Evolutionary conservation across 129 eudicot genomes (phyloP).

Genomic region (Pulicaria dysenterica): DNA sequence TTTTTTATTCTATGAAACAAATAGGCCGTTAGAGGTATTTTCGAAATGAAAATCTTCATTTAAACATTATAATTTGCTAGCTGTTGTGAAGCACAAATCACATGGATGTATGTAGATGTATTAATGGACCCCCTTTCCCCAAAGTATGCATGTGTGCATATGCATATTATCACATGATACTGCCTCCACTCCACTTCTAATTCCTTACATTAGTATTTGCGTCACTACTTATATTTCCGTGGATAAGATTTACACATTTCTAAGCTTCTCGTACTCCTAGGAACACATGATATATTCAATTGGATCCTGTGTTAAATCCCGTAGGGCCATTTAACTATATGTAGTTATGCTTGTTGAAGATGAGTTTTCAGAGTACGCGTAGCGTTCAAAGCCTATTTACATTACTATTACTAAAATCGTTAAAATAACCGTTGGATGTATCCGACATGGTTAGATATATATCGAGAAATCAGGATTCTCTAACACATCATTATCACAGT

Average conservation of each 20-base stretch:
- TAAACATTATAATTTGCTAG: neutral
- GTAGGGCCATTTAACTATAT: no score
- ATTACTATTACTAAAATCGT: no score
- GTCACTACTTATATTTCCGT: conserved; percentile 6
- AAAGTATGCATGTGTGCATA: conserved; percentile 22
- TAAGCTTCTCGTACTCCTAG: conserved; percentile 31
- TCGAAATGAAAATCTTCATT: neutral
- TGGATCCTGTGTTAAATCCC: neutral
- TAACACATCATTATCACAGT: no score
- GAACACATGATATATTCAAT: neutral
- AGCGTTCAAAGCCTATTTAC: no score
- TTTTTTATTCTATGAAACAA: neutral
- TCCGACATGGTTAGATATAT: no score
- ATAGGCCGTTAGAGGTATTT: neutral
- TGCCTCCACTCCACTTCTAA: neutral
- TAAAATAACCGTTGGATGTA: no score
- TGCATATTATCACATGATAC: conserved; percentile 24
- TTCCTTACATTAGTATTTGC: neutral
- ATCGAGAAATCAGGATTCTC: no score
- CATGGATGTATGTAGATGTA: conserved; percentile 21
- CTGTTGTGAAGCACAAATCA: conserved; percentile 10
- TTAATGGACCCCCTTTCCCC: conserved; percentile 3
- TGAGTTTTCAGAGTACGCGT: no score
- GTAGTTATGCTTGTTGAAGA: no score
- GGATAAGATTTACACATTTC: conserved; percentile 32